A percentile compares a stretch with the other conserved stretches of the same genome.
Conservation (phyloP, 116 monocot species). For the Dioscorea cayenensis region DNA sequence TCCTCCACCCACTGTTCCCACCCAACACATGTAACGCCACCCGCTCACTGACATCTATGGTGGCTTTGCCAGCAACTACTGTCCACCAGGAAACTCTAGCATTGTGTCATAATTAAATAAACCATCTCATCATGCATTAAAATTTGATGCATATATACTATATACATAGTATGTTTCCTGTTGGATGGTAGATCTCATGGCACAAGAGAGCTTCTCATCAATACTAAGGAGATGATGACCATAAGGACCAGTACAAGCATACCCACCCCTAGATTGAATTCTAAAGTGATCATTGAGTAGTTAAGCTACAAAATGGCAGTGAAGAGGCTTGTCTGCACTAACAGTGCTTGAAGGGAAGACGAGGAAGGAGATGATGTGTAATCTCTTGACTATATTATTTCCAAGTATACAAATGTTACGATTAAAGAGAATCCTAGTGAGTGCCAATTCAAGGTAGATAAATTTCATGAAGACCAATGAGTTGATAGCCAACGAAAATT, state of each 20-base stretch:
- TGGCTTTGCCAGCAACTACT: too few species aligned
- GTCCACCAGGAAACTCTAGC: too few species aligned
- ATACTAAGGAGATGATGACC: slow-evolving; percentile 61
- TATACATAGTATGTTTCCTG: slow-evolving; percentile 11
- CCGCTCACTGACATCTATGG: too few species aligned
- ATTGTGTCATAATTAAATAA: too few species aligned
- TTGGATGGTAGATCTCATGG: slow-evolving; percentile 28
- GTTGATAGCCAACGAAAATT: slow-evolving; percentile 27
- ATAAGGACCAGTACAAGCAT: slow-evolving; percentile 63
- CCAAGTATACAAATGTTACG: slow-evolving; percentile 40
- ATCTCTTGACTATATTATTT: slow-evolving; percentile 20
- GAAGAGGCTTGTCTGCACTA: slow-evolving; percentile 30
- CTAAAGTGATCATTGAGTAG: slow-evolving; percentile 72
- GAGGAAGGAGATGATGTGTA: slow-evolving; percentile 64
- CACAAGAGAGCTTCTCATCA: slow-evolving; percentile 13
- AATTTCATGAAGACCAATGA: slow-evolving; percentile 18
- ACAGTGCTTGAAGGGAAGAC: slow-evolving; percentile 15
- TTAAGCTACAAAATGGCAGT: slow-evolving; percentile 46
- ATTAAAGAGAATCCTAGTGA: slow-evolving; percentile 25
- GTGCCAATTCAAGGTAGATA: slow-evolving; percentile 9
- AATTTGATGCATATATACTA: too few species aligned
- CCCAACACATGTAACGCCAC: too few species aligned
- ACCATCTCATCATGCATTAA: not conserved
- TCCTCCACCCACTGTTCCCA: too few species aligned
- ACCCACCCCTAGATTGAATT: slow-evolving; percentile 68